Base-by-base conservation (phyloP, 371 early-diverging fungal species). In the Circinella umbellata region DNA sequence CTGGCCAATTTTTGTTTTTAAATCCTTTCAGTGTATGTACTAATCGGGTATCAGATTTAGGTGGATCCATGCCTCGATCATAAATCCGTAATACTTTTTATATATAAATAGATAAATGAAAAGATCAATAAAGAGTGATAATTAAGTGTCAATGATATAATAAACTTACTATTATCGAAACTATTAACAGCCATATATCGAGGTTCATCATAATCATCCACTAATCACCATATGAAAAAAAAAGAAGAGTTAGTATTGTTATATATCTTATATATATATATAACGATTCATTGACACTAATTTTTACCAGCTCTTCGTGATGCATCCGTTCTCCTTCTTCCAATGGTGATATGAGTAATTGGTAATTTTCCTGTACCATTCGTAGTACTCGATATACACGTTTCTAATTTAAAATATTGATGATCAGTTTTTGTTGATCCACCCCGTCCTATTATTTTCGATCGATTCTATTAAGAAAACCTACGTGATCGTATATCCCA, bases 1-100 rank as follows among this genome's bases (percentile, higher is more conserved):
- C 94, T 0, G 96, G 94, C 94, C 94, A 96, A 73, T 95, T 94
- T 62, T 91, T 93, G 79, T 94, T 94, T 72, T 92, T 92, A 80
- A 91, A 91, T 3, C 95, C 95, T 72, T 94, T 94, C 38, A 94
- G 76, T 1, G 91, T 82, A 72, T 93, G 92, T 0, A 91, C 79
- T 4, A 92, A 76, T 18, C 91, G 87, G 42, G 88, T 82, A 46
- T 84, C 77, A 13, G 87, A 88, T 53, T 85, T 84, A 9, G 93
- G 92, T 20, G 93, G 94, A 64, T 89, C 84, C 70, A 91, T 86
- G 4, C 93, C 95, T 9, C 93, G 87, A 71, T 95, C 94, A 81
- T 94, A 95, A 0, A 95, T 92, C 9, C 94, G 86, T 57, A 95
- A 81, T 7, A 95, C 93, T 93, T 49, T n/a, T n/a, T n/a, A n/a